Evolutionary conservation across 2,329 filamentous ascomycete genomes (phyloP).

Genomic region (Neurospora sp.): DNA sequence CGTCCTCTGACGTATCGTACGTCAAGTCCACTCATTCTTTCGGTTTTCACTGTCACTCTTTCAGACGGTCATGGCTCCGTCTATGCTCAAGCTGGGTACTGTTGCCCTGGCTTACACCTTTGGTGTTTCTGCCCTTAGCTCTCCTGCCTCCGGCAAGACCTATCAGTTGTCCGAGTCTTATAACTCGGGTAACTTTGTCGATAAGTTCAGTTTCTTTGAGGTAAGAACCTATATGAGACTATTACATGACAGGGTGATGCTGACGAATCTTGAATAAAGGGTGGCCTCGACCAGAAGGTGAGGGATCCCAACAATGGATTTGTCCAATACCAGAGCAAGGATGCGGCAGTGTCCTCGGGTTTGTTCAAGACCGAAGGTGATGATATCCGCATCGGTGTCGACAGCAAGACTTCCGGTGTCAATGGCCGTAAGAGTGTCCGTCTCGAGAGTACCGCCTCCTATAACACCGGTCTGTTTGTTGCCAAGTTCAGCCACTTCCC

Average conservation of each 20-base stretch:
- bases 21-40: slow-evolving; percentile 31
- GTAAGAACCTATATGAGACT: slow-evolving; percentile 14
- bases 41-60: slow-evolving; percentile 2
- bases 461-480: slow-evolving; percentile 59
- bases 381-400: slow-evolving; percentile 31
- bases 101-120: slow-evolving; percentile 26
- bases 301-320: slow-evolving; percentile 56
- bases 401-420: slow-evolving; percentile 21
- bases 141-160: slow-evolving; percentile 21
- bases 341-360: slow-evolving; percentile 25
- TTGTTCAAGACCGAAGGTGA: slow-evolving; percentile 24
- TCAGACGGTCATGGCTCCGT: slow-evolving; percentile 29
- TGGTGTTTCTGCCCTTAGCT: slow-evolving; percentile 19
- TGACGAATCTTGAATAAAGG: neutral
- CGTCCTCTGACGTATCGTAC: slow-evolving; percentile 34
- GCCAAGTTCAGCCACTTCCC: slow-evolving; percentile 63
- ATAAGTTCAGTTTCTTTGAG: slow-evolving; percentile 35
- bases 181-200: slow-evolving; percentile 35
- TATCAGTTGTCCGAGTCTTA: slow-evolving; percentile 32
- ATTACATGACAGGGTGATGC: neutral
- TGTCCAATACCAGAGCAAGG: slow-evolving; percentile 41
- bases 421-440: slow-evolving; percentile 46
- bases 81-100: slow-evolving; percentile 29
- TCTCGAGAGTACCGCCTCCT: slow-evolving; percentile 51
- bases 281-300: slow-evolving; percentile 12